phyloP scores from a whole-genome alignment of 768 basidiomycete genomes.

The Tulasnella sp. region DNA sequence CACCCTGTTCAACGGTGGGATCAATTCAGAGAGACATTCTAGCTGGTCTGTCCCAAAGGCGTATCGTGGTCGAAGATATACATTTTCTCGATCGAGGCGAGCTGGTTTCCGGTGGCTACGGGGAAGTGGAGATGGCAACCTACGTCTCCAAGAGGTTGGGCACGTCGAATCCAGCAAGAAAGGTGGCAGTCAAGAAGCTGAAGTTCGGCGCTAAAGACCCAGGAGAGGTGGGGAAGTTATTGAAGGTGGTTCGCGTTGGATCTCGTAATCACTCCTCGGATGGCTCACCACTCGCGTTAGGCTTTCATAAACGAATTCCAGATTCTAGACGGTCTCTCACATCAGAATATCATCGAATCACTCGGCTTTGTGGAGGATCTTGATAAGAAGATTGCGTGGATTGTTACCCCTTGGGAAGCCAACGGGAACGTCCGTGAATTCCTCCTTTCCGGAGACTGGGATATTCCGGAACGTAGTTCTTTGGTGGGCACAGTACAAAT shows the following conservation, averaged over 20 bases:
- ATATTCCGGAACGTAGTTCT: neutral
- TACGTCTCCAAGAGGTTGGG: too few relatives aligned
- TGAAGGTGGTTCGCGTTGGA: neutral
- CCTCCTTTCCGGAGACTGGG: neutral
- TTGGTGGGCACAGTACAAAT: neutral
- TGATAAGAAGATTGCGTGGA: neutral
- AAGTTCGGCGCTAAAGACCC: neutral
- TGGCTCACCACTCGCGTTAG: neutral
- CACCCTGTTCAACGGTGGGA: too few relatives aligned
- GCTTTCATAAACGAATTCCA: neutral
- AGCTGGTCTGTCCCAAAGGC: too few relatives aligned
- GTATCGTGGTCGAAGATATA: too few relatives aligned
- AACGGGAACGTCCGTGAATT: neutral
- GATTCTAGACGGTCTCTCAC: neutral
- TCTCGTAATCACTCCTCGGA: neutral
- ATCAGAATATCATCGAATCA: neutral
- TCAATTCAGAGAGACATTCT: too few relatives aligned
- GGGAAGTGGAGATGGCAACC: too few relatives aligned
- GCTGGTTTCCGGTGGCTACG: too few relatives aligned
- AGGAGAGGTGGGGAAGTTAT: neutral
- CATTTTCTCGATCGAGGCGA: too few relatives aligned
- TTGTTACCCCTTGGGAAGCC: neutral
- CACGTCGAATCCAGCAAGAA: neutral
- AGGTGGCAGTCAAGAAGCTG: neutral
- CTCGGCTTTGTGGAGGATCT: neutral